phyloP scores from a whole-genome alignment of 768 basidiomycete species.

The Boletellus ananiceps region DNA sequence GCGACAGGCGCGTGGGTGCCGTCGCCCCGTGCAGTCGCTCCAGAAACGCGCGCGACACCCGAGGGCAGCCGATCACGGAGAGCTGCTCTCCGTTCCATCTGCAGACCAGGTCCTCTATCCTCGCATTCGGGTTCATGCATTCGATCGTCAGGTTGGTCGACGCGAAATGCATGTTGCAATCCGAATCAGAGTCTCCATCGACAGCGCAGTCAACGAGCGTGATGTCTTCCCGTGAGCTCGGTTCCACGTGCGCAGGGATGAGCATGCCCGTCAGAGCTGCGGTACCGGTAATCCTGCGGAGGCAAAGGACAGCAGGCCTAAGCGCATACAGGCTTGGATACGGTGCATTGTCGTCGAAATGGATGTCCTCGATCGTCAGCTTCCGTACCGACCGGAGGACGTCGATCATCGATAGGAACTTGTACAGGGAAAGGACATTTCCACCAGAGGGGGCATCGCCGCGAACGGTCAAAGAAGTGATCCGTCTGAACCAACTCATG shows the following conservation, averaged over 20 bases:
- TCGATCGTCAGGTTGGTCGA: conserved; percentile 4
- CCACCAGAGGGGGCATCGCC: background rate
- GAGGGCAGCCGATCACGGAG: conserved; percentile 2
- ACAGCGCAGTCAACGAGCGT: conserved; percentile 5
- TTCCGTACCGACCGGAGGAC: background rate
- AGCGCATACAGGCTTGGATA: background rate
- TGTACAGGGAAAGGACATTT: conserved; percentile 1
- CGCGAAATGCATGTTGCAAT: background rate
- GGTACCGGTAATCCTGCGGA: conserved; percentile 2
- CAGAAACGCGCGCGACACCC: conserved; percentile 1
- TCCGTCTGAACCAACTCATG: conserved; percentile 3
- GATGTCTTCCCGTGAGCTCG: background rate
- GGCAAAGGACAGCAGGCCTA: background rate
- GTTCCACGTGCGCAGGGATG: background rate
- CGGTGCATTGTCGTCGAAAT: conserved; percentile 1
- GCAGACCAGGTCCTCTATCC: conserved; percentile 6
- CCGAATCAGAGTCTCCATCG: background rate
- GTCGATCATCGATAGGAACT: conserved; percentile 4
- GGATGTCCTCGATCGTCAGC: conserved; percentile 6
- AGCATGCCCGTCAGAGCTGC: conserved; percentile 1
- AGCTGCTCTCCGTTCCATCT: conserved; percentile 6
- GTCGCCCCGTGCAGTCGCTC: background rate
- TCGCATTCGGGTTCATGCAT: background rate
- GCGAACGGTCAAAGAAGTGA: conserved; percentile 2
- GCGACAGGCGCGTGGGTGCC: background rate